Base-by-base conservation (phyloP, 2,329 filamentous ascomycete species). In the Aureobasidium subglaciale region DNA sequence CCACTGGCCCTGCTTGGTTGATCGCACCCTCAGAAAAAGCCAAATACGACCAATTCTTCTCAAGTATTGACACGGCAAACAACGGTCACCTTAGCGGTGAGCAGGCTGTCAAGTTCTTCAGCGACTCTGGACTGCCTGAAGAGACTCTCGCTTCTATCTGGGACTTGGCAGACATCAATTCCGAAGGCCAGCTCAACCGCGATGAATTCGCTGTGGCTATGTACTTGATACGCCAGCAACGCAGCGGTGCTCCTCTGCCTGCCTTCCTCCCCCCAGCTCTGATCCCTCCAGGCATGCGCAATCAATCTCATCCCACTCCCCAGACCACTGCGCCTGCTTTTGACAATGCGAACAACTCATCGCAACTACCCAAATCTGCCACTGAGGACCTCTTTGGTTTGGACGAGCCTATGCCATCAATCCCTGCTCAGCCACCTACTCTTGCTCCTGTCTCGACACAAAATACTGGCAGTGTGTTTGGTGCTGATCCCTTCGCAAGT, bases 201-300 rank as follows among this genome's bases (percentile, higher is more conserved):
- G 93, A 99, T 62, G 91, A 96, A 64, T 99, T 99, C 67, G 90
- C 93, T 0, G 90, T 99, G 43, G 92, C 93, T 53, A 96, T 99
- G 91, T 95, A 95, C 68, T 78, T 99, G 49, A 96, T 99, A 64
- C 83, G 91, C 59, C 88, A 95, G 68, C 91, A 96, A 69, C 82
- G 91, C 54, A 87, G 81, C 61, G 83, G 85, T 56, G 77, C 78
- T 16, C 75, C 82, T 25, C 71, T 97, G 29, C 93, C 93, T 2
- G 76, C 85, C 20, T 79, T 82, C n/a, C 74, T 99, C 38, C 91
- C 92, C 9, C 76, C 85, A 0, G 91, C 86, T 62, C 75, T 97
- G 35, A 80, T 97, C 27, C 93, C 93, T 11, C 93, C 92, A 3
- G 90, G 84, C 67, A 83, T 96, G 80, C 87, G 93, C 54, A 78